A percentile compares a stretch with the other conserved stretches of the same genome.
Evolutionary conservation across 257 asterid species (phyloP).

Genomic region (Solanum habrochaites): DNA sequence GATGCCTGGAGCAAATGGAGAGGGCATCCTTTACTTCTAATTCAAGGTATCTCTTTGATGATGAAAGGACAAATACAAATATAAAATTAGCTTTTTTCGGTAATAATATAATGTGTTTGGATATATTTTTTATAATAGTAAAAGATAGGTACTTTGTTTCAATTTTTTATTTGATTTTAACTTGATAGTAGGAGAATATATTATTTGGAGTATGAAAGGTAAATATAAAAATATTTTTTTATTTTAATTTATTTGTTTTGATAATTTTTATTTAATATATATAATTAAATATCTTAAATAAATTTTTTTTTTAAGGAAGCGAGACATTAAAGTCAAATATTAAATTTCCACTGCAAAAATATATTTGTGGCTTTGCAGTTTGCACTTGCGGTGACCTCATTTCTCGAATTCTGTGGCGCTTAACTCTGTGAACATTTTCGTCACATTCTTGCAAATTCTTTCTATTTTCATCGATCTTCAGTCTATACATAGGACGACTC

Average conservation of each 20-base stretch:
- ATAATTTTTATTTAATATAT: no score
- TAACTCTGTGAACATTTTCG: background rate
- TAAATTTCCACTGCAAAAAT: background rate
- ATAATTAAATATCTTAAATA: no score
- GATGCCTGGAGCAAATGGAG: background rate
- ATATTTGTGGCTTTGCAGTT: background rate
- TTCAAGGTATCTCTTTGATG: background rate
- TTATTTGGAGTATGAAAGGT: no score
- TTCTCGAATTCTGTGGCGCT: background rate
- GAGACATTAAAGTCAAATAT: no score
- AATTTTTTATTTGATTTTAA: background rate
- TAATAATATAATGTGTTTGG: background rate
- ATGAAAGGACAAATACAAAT: background rate
- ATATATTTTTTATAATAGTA: background rate
- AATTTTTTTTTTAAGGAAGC: no score
- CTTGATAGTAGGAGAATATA: background rate
- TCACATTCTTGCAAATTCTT: background rate
- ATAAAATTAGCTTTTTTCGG: background rate
- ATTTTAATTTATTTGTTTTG: no score
- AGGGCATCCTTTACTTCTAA: background rate
- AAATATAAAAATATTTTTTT: no score
- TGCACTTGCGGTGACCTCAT: background rate
- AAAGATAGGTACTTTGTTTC: background rate
- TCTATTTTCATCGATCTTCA: background rate
- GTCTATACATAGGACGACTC: background rate